phyloP scores from a whole-genome alignment of 106 monocot genomes.

The Acanthochlamys bracteata region DNA sequence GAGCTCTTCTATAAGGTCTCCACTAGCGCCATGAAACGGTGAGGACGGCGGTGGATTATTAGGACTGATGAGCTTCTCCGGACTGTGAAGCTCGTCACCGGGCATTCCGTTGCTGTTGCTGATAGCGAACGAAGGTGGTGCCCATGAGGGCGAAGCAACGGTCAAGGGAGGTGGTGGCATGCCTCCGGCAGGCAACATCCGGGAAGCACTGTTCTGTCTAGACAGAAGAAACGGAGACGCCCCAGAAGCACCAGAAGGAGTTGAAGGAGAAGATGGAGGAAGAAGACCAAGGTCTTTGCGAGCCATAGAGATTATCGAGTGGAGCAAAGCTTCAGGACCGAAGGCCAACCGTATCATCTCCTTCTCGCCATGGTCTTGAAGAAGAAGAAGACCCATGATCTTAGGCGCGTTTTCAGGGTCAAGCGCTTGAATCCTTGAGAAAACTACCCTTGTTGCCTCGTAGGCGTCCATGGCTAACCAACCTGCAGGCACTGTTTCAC shows the following conservation, averaged over 20 bases:
- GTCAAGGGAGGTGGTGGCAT: not conserved
- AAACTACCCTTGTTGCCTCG: slow-evolving; percentile 82
- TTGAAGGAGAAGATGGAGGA: slow-evolving; percentile 15
- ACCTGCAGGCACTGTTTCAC: too few species aligned
- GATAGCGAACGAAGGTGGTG: not conserved
- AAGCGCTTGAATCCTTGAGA: slow-evolving; percentile 74
- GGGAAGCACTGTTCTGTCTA: slow-evolving; percentile 29
- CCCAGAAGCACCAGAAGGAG: slow-evolving; percentile 11
- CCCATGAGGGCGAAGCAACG: slow-evolving; percentile 3
- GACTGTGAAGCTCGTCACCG: slow-evolving; percentile 15
- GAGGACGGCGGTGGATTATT: not conserved
- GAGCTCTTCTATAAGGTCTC: slow-evolving; percentile 52
- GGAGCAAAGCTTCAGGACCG: slow-evolving; percentile 78
- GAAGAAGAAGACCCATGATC: slow-evolving; percentile 90
- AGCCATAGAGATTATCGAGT: slow-evolving; percentile 62
- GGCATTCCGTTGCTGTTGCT: slow-evolving; percentile 10
- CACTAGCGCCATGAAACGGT: slow-evolving; percentile 20
- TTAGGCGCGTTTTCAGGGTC: slow-evolving; percentile 90
- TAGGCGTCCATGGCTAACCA: slow-evolving; percentile 67
- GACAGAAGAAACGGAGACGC: slow-evolving; percentile 28
- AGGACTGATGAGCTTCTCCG: slow-evolving; percentile 27
- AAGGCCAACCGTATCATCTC: slow-evolving; percentile 99
- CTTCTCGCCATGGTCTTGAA: slow-evolving; percentile 96
- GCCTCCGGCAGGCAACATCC: not conserved
- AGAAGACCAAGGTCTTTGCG: slow-evolving; percentile 68